phyloP scores from a whole-genome alignment of 352 stramenopile species.

The Phytophthora sp. region DNA sequence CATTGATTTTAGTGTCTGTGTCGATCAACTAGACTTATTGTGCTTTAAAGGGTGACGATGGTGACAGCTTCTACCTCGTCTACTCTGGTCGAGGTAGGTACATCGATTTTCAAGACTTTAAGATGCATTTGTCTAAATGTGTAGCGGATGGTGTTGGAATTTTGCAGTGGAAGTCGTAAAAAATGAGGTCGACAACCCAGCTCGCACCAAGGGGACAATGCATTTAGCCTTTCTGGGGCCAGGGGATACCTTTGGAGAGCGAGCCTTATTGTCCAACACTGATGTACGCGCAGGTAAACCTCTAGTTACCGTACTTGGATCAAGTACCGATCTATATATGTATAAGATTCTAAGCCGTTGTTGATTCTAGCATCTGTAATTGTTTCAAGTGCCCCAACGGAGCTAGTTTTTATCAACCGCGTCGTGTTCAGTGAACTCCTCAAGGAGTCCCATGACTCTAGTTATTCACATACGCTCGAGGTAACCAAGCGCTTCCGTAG shows the following conservation, averaged over 20 bases:
- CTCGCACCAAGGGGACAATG: conserved; percentile 28
- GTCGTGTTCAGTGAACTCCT: conserved; percentile 71
- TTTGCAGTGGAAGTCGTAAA: conserved; percentile 65
- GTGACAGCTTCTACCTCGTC: conserved; percentile 83
- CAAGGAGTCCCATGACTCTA: conserved; percentile 62
- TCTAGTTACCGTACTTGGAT: background rate
- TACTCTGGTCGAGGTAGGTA: conserved; percentile 71
- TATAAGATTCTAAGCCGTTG: background rate
- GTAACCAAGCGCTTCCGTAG: conserved; percentile 80
- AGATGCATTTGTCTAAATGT: background rate
- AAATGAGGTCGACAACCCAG: conserved; percentile 27
- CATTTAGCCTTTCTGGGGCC: conserved; percentile 54
- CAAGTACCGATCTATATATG: no score
- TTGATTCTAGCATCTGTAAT: conserved; percentile 57
- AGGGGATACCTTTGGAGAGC: conserved; percentile 82
- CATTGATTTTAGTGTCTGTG: background rate
- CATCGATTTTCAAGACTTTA: background rate
- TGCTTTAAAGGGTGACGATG: conserved; percentile 60
- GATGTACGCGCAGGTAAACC: conserved; percentile 64
- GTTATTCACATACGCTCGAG: conserved; percentile 52
- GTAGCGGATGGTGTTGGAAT: no score
- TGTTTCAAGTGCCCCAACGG: conserved; percentile 51
- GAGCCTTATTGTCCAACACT: conserved; percentile 62
- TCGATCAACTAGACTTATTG: background rate
- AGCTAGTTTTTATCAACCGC: conserved; percentile 76